These are phyloP conservation scores for Leishmania guyanensis DNA, from an alignment of 208 protist species.

Conservation along the genomic window DNA sequence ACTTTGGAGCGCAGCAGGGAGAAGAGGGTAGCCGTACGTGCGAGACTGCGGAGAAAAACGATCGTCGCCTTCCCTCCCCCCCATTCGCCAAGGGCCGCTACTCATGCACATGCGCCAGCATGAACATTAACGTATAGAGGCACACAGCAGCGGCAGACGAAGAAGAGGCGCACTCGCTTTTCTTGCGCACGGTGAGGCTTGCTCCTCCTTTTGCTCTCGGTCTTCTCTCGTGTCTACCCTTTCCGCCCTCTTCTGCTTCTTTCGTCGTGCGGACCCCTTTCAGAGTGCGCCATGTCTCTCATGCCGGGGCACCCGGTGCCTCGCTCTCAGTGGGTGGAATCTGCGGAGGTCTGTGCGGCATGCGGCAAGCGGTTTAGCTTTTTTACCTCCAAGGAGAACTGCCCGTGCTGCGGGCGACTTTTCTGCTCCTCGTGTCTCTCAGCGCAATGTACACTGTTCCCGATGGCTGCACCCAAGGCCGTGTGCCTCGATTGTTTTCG, in stretches of 20 bases:
- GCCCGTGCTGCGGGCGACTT: constrained; percentile 62
- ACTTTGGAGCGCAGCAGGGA: neutral
- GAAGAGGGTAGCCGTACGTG: neutral
- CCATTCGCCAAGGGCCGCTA: neutral
- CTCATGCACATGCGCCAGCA: neutral
- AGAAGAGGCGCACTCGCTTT: neutral
- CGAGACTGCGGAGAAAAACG: neutral
- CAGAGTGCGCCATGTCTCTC: constrained; percentile 9
- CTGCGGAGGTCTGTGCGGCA: constrained; percentile 41
- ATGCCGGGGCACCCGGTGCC: constrained; percentile 50
- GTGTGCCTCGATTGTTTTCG: constrained; percentile 73
- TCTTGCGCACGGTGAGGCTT: no score
- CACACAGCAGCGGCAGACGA: neutral
- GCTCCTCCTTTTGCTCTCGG: neutral
- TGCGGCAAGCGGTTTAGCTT: constrained; percentile 65
- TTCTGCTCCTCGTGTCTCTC: constrained; percentile 70
- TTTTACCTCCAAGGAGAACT: constrained; percentile 56
- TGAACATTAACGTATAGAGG: neutral
- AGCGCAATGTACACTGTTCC: constrained; percentile 39
- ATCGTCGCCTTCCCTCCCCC: neutral
- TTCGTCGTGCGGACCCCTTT: neutral
- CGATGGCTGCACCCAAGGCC: constrained; percentile 21
- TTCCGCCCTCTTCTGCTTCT: neutral
- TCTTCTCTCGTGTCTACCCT: neutral
- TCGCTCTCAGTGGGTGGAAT: constrained; percentile 33